Percentiles rank a stretch among this genome's conserved stretches.
These are phyloP conservation scores for Syzygium malaccense DNA, from an alignment of 441 rosid species.

Conservation along the genomic window DNA sequence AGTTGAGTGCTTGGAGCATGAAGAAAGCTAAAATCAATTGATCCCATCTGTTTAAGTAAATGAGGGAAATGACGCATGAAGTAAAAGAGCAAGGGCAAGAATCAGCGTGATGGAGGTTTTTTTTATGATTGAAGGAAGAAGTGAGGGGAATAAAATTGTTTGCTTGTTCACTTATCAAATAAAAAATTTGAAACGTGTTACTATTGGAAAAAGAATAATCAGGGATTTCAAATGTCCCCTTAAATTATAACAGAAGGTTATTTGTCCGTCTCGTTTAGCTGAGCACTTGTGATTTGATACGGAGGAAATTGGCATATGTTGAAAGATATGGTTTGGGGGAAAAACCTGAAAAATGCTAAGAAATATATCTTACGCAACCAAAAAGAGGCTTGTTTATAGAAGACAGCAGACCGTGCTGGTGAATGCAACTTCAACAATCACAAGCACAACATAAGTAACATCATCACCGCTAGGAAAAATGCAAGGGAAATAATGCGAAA, in stretches of 20 bases:
- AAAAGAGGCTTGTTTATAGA: background rate
- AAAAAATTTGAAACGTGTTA: background rate
- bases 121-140: background rate
- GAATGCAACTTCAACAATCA: background rate
- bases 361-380: background rate
- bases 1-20: slow-evolving; percentile 30
- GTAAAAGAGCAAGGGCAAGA: background rate
- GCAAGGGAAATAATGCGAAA: background rate
- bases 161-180: background rate
- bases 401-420: background rate
- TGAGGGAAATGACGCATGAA: background rate
- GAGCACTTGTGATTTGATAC: background rate
- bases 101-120: background rate
- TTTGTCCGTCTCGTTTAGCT: background rate
- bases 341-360: background rate
- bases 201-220: background rate
- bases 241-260: background rate
- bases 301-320: background rate
- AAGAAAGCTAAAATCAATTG: slow-evolving; percentile 25
- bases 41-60: background rate
- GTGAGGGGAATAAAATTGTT: background rate
- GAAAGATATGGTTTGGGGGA: background rate
- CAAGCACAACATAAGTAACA: background rate
- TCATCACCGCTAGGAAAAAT: background rate
- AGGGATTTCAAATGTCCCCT: background rate